phyloP scores from a whole-genome alignment of 257 asterid genomes.

The Solanum paucissectum region DNA sequence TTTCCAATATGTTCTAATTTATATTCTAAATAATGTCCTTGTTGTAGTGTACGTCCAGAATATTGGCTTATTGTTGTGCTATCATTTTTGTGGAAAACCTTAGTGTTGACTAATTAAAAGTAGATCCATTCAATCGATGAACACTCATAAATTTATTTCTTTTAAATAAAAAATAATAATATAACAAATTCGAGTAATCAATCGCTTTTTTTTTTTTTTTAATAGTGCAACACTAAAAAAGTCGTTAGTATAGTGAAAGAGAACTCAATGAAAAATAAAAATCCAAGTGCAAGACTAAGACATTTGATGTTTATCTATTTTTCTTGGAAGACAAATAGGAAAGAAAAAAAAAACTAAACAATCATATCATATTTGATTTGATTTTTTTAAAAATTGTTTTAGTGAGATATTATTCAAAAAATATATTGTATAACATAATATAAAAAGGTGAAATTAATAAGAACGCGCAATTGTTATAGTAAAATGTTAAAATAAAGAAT shows the following conservation, averaged over 20 bases:
- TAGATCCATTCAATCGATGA: background rate
- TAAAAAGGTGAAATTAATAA: background rate
- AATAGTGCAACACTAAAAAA: too few species aligned
- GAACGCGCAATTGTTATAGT: rapidly evolving
- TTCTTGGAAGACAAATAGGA: too few species aligned
- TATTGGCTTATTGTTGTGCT: background rate
- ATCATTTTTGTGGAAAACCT: background rate
- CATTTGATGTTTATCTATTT: too few species aligned
- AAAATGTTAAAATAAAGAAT: background rate
- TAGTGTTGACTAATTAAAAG: too few species aligned
- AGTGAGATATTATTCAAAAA: background rate
- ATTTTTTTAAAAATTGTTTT: background rate
- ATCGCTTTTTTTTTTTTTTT: too few species aligned
- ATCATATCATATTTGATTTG: background rate
- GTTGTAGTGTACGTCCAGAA: too few species aligned
- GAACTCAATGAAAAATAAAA: too few species aligned
- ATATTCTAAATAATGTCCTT: too few species aligned
- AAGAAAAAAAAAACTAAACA: background rate
- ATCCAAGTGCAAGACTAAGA: background rate
- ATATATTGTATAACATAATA: background rate
- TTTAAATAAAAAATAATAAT: too few species aligned
- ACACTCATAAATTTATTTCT: too few species aligned
- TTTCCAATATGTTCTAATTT: too few species aligned
- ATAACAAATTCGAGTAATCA: background rate
- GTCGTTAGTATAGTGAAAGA: too few species aligned